Evolutionary conservation across 2,329 filamentous ascomycete genomes (phyloP).

Genomic region (Pseudogymnoascus sp.): DNA sequence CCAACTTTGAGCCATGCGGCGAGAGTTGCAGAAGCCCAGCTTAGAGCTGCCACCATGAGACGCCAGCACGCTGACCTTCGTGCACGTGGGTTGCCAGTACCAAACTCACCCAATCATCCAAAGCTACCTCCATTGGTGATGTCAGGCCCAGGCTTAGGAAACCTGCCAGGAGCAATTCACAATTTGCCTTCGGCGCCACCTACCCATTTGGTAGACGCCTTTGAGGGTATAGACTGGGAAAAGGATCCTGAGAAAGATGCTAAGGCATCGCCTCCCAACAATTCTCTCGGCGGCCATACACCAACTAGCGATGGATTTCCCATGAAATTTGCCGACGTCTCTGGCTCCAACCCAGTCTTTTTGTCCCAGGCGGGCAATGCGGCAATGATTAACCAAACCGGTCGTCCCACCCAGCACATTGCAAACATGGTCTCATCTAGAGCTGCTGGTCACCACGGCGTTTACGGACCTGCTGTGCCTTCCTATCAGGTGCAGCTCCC

Average conservation of each 20-base stretch:
- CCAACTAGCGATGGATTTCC: background rate
- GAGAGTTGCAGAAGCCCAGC: background rate
- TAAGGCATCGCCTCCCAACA: background rate
- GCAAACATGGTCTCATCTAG: background rate
- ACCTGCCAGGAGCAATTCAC: background rate
- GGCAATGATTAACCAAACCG: background rate
- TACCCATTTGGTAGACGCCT: background rate
- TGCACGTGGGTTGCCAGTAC: background rate
- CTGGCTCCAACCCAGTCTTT: background rate
- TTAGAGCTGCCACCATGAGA: constrained; percentile 4
- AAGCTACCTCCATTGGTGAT: background rate
- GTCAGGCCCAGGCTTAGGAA: background rate
- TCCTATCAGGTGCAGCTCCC: background rate
- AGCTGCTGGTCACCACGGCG: background rate
- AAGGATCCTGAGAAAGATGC: background rate
- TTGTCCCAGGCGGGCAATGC: background rate
- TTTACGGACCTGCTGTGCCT: background rate
- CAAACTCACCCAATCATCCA: background rate
- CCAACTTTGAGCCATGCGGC: background rate
- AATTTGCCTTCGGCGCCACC: background rate
- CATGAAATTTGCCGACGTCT: background rate
- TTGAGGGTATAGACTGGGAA: background rate
- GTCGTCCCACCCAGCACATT: background rate
- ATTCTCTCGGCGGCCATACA: background rate
- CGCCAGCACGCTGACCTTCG: background rate